Percentiles rank a stretch among this genome's conserved stretches.
Evolutionary conservation across 495 filamentous ascomycete species (phyloP).

Genomic region (Daldinia loculata): DNA sequence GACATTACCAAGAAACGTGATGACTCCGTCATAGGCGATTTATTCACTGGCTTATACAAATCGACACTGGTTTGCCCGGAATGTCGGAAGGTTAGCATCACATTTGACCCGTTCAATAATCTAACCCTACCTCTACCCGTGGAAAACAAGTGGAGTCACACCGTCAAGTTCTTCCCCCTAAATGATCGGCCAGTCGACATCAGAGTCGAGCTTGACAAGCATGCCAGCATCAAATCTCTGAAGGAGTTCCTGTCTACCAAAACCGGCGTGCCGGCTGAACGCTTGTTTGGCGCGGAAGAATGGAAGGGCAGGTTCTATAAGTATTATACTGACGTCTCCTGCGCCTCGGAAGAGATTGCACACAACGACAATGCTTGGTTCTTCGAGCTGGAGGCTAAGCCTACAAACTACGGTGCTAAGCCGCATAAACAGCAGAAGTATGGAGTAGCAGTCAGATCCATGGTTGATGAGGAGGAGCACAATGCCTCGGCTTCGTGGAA

Average conservation of each 20-base stretch:
- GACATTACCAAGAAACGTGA: conserved; percentile 92
- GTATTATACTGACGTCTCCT: conserved; percentile 71
- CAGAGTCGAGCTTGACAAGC: conserved; percentile 86
- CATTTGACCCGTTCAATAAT: conserved; percentile 97
- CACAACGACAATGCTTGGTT: conserved; percentile 72
- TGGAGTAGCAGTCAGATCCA: conserved; percentile 50
- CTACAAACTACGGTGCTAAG: conserved; percentile 74
- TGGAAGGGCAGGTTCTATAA: conserved; percentile 85
- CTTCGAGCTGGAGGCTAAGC: conserved; percentile 79
- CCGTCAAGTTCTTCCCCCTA: conserved; percentile 78
- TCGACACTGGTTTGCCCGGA: conserved; percentile 91
- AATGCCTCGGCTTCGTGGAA: conserved; percentile 62
- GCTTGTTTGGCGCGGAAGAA: conserved; percentile 78
- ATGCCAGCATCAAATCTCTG: conserved; percentile 72
- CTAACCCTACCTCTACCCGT: conserved; percentile 90
- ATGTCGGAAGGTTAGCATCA: conserved; percentile 96
- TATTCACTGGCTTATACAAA: conserved; percentile 98
- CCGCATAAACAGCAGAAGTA: conserved; percentile 59
- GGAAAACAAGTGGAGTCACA: conserved; percentile 76
- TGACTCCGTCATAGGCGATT: conserved; percentile 91
- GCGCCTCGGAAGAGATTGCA: conserved; percentile 74
- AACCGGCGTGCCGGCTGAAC: conserved; percentile 65
- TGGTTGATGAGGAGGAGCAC: conserved; percentile 65
- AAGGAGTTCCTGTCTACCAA: conserved; percentile 80
- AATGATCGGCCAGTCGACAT: conserved; percentile 71